Conservation (phyloP, 345 rosid genomes). For the Camelina laxa region DNA sequence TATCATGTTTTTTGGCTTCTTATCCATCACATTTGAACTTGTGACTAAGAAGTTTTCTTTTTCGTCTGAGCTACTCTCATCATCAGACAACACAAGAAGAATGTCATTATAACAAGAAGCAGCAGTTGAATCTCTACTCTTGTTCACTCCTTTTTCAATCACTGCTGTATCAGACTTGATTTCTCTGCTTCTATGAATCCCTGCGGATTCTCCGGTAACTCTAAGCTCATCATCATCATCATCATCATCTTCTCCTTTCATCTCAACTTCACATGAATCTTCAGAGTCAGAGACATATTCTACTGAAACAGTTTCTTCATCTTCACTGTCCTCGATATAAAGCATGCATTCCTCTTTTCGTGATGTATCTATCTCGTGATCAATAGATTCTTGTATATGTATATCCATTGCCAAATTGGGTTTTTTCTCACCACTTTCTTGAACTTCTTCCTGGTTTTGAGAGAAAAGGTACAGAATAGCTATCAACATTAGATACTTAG, state of each 20-base stretch:
- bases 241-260: slow-evolving; percentile 18
- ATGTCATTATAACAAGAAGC: slow-evolving; percentile 18
- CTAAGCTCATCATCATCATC: slow-evolving; percentile 8
- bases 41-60: background rate
- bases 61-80: slow-evolving; percentile 36
- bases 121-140: slow-evolving; percentile 9
- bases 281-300: slow-evolving; percentile 37
- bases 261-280: slow-evolving; percentile 32
- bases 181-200: slow-evolving; percentile 8
- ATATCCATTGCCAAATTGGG: slow-evolving; percentile 41
- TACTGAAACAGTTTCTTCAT: slow-evolving; percentile 33
- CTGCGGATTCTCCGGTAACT: slow-evolving; percentile 27
- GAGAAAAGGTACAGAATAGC: slow-evolving; percentile 3
- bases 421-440: slow-evolving; percentile 46
- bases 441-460: slow-evolving; percentile 61
- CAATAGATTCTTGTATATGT: slow-evolving; percentile 16
- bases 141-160: slow-evolving; percentile 21
- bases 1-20: slow-evolving; percentile 28
- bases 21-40: slow-evolving; percentile 29
- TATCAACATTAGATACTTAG: background rate
- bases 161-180: slow-evolving; percentile 23
- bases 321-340: slow-evolving; percentile 43
- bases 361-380: slow-evolving; percentile 16
- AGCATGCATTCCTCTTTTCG: slow-evolving; percentile 17
- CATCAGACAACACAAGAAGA: slow-evolving; percentile 43